Percentiles rank a stretch among this genome's conserved stretches.
Evolutionary conservation across 371 early-diverging fungal species (phyloP).

Genomic region (Phascolomyces articulosus): DNA sequence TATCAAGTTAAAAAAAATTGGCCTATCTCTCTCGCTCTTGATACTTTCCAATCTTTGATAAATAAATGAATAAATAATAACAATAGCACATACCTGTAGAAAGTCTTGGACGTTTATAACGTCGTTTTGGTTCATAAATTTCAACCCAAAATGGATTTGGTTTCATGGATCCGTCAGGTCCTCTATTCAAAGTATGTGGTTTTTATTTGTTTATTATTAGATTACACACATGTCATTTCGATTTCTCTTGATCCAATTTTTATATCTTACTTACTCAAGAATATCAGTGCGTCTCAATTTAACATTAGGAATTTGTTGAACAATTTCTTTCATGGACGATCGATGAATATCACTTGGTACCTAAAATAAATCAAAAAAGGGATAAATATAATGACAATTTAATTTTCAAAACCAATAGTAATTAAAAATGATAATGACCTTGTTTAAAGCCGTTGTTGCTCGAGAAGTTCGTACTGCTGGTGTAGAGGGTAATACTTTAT

Average conservation of each 20-base stretch:
- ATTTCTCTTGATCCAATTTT: no score
- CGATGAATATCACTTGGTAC: slow-evolving; percentile 14
- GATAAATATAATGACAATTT: no score
- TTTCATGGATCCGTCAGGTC: slow-evolving; percentile 17
- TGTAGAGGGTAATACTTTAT: no score
- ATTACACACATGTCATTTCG: no score
- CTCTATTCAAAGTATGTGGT: background rate
- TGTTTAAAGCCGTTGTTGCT: no score
- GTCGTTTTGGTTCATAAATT: slow-evolving; percentile 17
- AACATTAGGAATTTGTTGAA: slow-evolving; percentile 14
- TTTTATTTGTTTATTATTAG: background rate
- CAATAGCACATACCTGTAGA: background rate
- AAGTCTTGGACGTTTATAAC: background rate
- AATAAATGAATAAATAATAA: no score
- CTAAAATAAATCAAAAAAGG: background rate
- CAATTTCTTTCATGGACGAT: slow-evolving; percentile 15
- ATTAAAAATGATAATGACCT: no score
- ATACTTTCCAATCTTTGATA: no score
- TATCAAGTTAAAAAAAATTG: no score
- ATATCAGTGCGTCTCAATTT: slow-evolving; percentile 18
- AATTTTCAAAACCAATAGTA: no score
- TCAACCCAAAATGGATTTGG: slow-evolving; percentile 21
- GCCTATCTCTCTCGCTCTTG: no score
- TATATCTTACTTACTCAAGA: slow-evolving; percentile 9
- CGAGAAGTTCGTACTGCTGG: no score